Conservation (phyloP, 192 early-diverging fungal genomes). For the Linnemannia schmuckeri region DNA sequence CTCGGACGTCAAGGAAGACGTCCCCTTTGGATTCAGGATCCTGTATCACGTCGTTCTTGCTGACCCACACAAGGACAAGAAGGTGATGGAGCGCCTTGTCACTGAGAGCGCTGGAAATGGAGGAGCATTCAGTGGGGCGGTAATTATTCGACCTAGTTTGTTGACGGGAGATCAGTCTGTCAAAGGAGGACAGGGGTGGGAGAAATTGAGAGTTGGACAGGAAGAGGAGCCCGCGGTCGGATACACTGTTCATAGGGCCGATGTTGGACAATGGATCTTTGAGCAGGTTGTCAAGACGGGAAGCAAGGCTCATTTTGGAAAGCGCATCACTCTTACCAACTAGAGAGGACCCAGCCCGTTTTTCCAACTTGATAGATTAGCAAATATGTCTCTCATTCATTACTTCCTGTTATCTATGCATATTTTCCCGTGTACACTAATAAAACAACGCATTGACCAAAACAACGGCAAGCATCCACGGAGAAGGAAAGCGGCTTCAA, state of each 20-base stretch:
- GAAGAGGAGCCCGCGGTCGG: constrained; percentile 36
- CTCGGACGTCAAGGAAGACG: constrained; percentile 35
- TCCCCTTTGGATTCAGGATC: constrained; percentile 23
- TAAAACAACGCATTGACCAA: too few relatives aligned
- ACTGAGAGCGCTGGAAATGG: neutral
- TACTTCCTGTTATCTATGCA: neutral
- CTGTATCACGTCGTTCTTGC: constrained; percentile 33
- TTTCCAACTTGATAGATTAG: neutral
- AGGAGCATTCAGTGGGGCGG: constrained; percentile 15
- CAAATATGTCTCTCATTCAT: neutral
- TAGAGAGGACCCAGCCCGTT: neutral
- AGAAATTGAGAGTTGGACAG: constrained; percentile 30
- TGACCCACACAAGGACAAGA: constrained; percentile 51
- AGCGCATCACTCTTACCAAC: constrained; percentile 6
- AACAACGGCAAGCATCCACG: too few relatives aligned
- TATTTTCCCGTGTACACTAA: too few relatives aligned
- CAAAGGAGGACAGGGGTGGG: constrained; percentile 36
- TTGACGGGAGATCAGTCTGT: constrained; percentile 30
- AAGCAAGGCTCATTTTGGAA: neutral
- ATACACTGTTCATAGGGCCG: constrained; percentile 28
- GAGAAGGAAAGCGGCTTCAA: too few relatives aligned
- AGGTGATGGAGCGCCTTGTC: constrained; percentile 36
- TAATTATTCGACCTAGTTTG: constrained; percentile 31
- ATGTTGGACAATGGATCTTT: constrained; percentile 46
- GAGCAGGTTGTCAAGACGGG: constrained; percentile 17